Conservation (phyloP, 768 basidiomycete genomes). For the Xerocomellus amylosporus region DNA sequence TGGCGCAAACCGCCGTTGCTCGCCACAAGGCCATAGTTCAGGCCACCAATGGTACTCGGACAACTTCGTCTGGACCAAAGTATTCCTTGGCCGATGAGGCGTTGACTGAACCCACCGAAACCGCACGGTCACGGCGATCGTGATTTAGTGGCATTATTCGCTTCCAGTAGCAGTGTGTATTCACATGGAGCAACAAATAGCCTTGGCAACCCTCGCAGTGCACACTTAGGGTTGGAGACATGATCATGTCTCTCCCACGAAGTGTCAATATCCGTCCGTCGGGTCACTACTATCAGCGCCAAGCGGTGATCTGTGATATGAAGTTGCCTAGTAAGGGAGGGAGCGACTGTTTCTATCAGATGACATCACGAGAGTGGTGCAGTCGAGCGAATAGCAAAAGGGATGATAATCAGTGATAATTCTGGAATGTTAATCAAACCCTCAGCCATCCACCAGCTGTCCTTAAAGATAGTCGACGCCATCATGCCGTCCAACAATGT, state of each 20-base stretch:
- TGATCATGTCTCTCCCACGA: background rate
- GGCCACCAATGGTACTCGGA: slow-evolving; percentile 5
- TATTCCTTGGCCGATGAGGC: slow-evolving; percentile 18
- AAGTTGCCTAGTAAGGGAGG: no score
- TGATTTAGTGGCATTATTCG: background rate
- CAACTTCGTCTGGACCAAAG: slow-evolving; percentile 1
- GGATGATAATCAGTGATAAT: background rate
- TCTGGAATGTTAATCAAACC: background rate
- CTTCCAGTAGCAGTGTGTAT: background rate
- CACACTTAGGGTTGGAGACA: background rate
- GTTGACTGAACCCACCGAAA: slow-evolving; percentile 17
- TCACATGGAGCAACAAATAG: background rate
- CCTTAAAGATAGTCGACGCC: background rate
- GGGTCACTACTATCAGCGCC: background rate
- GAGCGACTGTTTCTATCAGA: background rate
- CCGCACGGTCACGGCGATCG: background rate
- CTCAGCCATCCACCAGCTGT: no score
- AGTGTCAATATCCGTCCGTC: no score
- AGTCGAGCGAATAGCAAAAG: background rate
- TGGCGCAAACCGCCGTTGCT: slow-evolving; percentile 32
- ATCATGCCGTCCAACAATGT: background rate
- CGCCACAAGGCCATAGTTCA: slow-evolving; percentile 33
- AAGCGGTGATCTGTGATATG: background rate
- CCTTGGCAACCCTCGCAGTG: background rate
- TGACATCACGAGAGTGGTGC: background rate